A percentile compares a stretch with the other conserved stretches of the same genome.
Conservation (phyloP, 805 yeast species). For the Komagataella phaffii region DNA sequence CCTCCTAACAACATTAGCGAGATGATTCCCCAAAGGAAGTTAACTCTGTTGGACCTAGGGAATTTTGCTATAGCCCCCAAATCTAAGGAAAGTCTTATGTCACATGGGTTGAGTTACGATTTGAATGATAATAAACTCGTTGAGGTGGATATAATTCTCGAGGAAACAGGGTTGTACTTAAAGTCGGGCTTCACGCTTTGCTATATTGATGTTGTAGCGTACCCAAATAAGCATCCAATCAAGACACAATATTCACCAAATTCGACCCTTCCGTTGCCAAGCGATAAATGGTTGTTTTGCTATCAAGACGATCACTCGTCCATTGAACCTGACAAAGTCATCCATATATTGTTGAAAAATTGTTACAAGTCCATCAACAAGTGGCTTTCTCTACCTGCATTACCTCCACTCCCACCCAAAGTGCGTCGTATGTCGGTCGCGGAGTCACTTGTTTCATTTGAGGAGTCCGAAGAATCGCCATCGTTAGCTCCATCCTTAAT, state of each 20-base stretch:
- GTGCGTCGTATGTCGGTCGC: neutral
- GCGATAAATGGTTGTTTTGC: neutral
- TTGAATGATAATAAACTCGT: slow-evolving; percentile 12
- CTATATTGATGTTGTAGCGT: slow-evolving; percentile 20
- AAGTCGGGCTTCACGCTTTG: slow-evolving; percentile 36
- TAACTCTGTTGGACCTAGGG: slow-evolving; percentile 38
- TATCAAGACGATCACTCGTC: neutral
- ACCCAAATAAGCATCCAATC: slow-evolving; percentile 18
- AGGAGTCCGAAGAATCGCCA: neutral
- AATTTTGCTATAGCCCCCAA: slow-evolving; percentile 23
- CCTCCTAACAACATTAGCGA: slow-evolving; percentile 48
- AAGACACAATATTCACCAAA: neutral
- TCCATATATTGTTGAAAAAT: slow-evolving; percentile 31
- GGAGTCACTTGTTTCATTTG: neutral
- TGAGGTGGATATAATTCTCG: slow-evolving; percentile 31
- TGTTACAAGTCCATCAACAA: slow-evolving; percentile 30
- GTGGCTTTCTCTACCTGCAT: slow-evolving; percentile 4
- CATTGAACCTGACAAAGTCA: slow-evolving; percentile 15
- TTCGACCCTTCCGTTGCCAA: neutral
- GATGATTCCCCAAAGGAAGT: slow-evolving; percentile 36
- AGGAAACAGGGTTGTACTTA: slow-evolving; percentile 39
- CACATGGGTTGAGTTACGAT: neutral
- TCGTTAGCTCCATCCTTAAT: neutral
- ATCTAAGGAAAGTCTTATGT: slow-evolving; percentile 2
- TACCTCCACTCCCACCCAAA: neutral